phyloP scores from a whole-genome alignment of 495 filamentous ascomycete genomes.

The Rostrohypoxylon terebratum region DNA sequence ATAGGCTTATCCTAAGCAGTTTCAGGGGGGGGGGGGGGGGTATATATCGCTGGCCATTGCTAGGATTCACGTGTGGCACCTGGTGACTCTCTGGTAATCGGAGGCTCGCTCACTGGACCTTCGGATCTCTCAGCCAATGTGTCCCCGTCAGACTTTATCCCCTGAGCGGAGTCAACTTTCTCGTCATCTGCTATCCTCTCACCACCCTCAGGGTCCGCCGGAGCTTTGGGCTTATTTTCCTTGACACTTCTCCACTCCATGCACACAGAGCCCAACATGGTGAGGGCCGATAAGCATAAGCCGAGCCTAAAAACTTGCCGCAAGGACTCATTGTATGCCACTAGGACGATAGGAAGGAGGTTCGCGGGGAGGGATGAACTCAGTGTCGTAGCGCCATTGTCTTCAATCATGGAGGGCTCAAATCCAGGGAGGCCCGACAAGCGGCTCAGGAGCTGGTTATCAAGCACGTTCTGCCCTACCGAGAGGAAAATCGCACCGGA shows the following conservation, averaged over 20 bases:
- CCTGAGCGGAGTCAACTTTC: not conserved
- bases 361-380: conserved; percentile 61
- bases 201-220: conserved; percentile 26
- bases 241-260: conserved; percentile 87
- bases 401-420: conserved; percentile 60
- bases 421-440: conserved; percentile 61
- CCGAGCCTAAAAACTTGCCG: conserved; percentile 72
- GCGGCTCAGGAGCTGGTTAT: conserved; percentile 62
- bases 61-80: not conserved
- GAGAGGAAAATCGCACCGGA: conserved; percentile 73
- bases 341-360: conserved; percentile 62
- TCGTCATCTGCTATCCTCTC: not conserved
- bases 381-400: conserved; percentile 73
- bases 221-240: conserved; percentile 50
- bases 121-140: conserved; percentile 8
- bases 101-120: not conserved
- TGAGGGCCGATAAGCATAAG: conserved; percentile 68
- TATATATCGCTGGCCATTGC: not conserved
- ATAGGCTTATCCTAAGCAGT: not conserved
- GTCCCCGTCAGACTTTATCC: conserved; percentile 25
- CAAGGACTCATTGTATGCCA: conserved; percentile 76
- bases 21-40: too few species aligned
- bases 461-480: conserved; percentile 71
- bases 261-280: conserved; percentile 66
- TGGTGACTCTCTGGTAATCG: not conserved